Evolutionary conservation across 805 yeast genomes (phyloP), one percentile per base, ranked within the genome.

Genomic region (Teunomyces kruisii): DNA sequence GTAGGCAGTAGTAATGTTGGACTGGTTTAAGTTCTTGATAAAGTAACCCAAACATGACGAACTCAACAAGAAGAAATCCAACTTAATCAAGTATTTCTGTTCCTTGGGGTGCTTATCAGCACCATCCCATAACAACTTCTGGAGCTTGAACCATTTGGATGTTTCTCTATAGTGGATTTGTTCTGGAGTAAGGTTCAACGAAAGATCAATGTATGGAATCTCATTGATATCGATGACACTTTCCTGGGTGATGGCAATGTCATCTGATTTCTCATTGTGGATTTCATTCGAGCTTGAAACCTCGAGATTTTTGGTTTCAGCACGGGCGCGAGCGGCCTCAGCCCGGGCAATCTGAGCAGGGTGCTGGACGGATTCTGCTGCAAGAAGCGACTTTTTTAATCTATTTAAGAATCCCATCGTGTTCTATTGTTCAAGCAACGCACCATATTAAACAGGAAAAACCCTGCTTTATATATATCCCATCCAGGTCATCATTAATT

Each of bases 41-140:
- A 74, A 75, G 52, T 74, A 75, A 1, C 80, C 81, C 46, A 81
- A 61, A 59, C 81, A 76, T 0, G 84, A 71, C 51, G 55, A 53
- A 58, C 39, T 55, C 57, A 56, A 55, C 58, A 58, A 56, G 62
- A 54, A 62, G 50, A 39, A 49, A 46, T 70, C 74, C 42, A 70
- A 52, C 47, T 69, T 70, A 40, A 58, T 16, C 49, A 70, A 52
- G 44, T 65, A 68, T 38, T 45, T 53, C 49, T 61, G 64, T 46
- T 70, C 74, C 30, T 54, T 55, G 6, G 71, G 70, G 46, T 68
- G 71, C 48, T 64, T 66, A 19, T 62, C 74, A 1, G 59, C 52
- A 3, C 68, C 68, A 49, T 70, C 74, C 72, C 74, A 69, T 6
- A 67, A 42, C 36, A 65, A 65, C 26, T 37, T 49, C 42, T 52